These are phyloP conservation scores for Peniophora sp. DNA, from an alignment of 1,284 basidiomycete species.

Conservation along the genomic window DNA sequence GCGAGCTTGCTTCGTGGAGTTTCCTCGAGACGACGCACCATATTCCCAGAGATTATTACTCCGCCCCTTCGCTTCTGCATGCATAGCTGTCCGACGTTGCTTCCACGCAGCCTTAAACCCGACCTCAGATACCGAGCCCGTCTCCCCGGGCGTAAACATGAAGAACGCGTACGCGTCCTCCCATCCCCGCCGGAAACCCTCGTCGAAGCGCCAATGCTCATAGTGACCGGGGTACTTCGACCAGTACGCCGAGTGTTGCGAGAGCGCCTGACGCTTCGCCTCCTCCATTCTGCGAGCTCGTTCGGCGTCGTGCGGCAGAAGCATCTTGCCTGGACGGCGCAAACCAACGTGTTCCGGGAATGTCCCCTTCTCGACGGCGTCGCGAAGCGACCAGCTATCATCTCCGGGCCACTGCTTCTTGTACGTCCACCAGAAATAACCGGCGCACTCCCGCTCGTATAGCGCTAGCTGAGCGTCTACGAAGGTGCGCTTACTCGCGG, in stretches of 20 bases:
- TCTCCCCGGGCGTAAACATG: conserved; percentile 13
- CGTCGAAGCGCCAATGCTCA: conserved; percentile 60
- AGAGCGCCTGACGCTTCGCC: conserved; percentile 29
- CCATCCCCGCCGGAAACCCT: conserved; percentile 67
- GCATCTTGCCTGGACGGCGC: conserved; percentile 8
- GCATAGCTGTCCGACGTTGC: conserved; percentile 38
- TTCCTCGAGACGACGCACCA: conserved; percentile 24
- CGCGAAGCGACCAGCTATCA: conserved; percentile 70
- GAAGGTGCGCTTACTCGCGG: conserved; percentile 42
- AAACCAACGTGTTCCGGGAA: conserved; percentile 32
- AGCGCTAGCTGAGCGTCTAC: conserved; percentile 61
- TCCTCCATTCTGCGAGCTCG: conserved; percentile 25
- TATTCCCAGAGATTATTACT: conserved; percentile 52
- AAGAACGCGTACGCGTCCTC: conserved; percentile 59
- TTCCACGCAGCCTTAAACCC: conserved; percentile 59
- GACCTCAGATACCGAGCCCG: conserved; percentile 36
- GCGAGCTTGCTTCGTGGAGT: not conserved
- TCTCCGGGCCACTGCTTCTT: conserved; percentile 69
- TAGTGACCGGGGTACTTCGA: conserved; percentile 38
- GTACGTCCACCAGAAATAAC: conserved; percentile 88
- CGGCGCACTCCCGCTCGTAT: conserved; percentile 61
- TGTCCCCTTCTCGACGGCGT: conserved; percentile 59
- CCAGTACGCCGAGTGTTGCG: conserved; percentile 59
- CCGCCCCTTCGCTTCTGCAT: conserved; percentile 31
- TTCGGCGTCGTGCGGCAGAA: conserved; percentile 12